Evolutionary conservation across 805 yeast genomes (phyloP).

Genomic region (Suhomyces vadensis): DNA sequence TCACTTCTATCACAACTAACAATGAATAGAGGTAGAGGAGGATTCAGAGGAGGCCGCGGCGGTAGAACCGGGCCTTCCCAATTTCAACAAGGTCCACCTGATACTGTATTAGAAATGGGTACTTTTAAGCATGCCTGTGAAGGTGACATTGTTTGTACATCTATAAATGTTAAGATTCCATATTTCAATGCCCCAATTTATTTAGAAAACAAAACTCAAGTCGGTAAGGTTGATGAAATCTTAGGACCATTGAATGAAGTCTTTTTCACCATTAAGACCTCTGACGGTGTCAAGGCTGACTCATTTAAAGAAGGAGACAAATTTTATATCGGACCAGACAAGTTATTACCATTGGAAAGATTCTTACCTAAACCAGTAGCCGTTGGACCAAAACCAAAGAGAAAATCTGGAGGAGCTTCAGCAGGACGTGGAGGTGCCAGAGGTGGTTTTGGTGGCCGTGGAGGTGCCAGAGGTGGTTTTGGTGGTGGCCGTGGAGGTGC

Average conservation of each 20-base stretch:
- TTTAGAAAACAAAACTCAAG: conserved; percentile 91
- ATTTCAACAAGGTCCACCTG: conserved; percentile 93
- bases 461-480: conserved; percentile 24
- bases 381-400: conserved; percentile 78
- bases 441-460: conserved; percentile 30
- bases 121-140: conserved; percentile 88
- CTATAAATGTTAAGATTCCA: conserved; percentile 91
- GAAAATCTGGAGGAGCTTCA: conserved; percentile 61
- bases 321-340: conserved; percentile 93
- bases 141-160: conserved; percentile 95
- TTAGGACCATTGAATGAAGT: conserved; percentile 97
- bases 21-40: conserved; percentile 75
- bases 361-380: conserved; percentile 95
- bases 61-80: conserved; percentile 70
- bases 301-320: conserved; percentile 96
- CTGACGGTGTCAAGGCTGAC: conserved; percentile 92
- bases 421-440: conserved; percentile 47
- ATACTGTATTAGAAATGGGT: conserved; percentile 92
- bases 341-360: conserved; percentile 92
- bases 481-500: conserved; percentile 38
- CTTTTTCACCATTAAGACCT: conserved; percentile 93
- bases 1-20: conserved; percentile 6
- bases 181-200: conserved; percentile 98
- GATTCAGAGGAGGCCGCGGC: conserved; percentile 66
- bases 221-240: conserved; percentile 98